These are phyloP conservation scores for Sporodiniella umbellata DNA, from an alignment of 371 early-diverging fungal genomes.

Conservation along the genomic window DNA sequence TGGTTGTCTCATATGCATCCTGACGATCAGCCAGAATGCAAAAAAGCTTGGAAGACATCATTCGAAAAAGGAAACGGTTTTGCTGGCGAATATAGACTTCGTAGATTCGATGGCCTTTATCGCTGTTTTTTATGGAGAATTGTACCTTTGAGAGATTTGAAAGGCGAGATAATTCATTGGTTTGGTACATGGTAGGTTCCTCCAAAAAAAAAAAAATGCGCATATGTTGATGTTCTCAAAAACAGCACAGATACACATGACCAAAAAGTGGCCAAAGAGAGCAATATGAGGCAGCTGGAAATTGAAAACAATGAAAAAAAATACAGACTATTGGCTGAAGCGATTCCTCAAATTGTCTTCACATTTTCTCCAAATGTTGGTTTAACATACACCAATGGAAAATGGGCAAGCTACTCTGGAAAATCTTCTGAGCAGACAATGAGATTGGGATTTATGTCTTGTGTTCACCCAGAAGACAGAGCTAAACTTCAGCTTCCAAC, in stretches of 20 bases:
- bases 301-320: constrained; percentile 63
- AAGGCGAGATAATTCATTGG: constrained; percentile 62
- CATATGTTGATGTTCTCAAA: background rate
- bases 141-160: constrained; percentile 56
- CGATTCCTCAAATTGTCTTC: constrained; percentile 68
- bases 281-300: constrained; percentile 52
- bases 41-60: constrained; percentile 51
- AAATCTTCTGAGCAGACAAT: constrained; percentile 52
- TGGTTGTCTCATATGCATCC: constrained; percentile 60
- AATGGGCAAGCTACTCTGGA: constrained; percentile 60
- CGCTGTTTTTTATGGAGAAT: constrained; percentile 62
- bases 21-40: constrained; percentile 51
- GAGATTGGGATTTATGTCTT: constrained; percentile 62
- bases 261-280: constrained; percentile 55
- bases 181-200: constrained; percentile 39
- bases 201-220: too few species aligned
- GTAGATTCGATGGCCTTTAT: constrained; percentile 58
- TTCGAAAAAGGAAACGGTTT: constrained; percentile 58
- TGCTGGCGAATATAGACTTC: constrained; percentile 57
- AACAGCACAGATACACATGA: constrained; percentile 63
- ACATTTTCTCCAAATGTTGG: constrained; percentile 58
- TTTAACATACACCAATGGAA: constrained; percentile 58
- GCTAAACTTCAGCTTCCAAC: constrained; percentile 54
- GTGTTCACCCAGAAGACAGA: constrained; percentile 62
- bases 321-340: constrained; percentile 61